Base-by-base conservation (phyloP, 2,329 filamentous ascomycete genomes). In the Hypoxylon sp. region DNA sequence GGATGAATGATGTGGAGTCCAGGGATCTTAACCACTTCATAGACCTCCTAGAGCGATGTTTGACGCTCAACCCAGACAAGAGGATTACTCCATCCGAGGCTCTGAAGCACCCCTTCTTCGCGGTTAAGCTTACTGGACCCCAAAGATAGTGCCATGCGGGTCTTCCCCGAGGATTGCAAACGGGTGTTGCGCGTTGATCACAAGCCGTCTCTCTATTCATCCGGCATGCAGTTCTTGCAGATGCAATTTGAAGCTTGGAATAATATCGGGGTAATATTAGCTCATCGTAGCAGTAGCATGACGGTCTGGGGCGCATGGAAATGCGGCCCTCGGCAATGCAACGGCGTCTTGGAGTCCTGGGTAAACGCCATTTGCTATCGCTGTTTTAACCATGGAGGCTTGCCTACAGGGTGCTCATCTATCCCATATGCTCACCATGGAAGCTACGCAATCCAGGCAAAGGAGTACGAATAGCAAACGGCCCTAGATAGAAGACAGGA, bases 11-110 rank as follows among this genome's bases (percentile, higher is more conserved):
- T 67, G 82, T 83, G 8, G 93, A 96, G 77, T 82, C 87, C 39
- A 91, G 90, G 77, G 93, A 97, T 73, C 81, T 97, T 67, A 90
- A 91, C 63, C 84, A 91, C 56, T 97, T 99, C 78, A 85, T 93
- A 71, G 94, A 98, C 78, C 81, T 99, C 51, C 81, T 99, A 61
- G 94, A 97, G 75, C 90, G 91, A 59, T 98, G 94, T 76, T 83
- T 99, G 69, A 89, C 90, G 63, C 85, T 98, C 69, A 97, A 98
- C 75, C 93, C 95, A 0, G 94, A 97, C 77, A 97, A 96, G 83
- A 88, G 96, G 68, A 92, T 96, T 74, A 95, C 92, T 48, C 92
- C 96, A 0, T 83, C 86, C 12, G 94, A 98, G 74, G 96, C 96
- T 51, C 82, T 98, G 73, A 90, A 89, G 75, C 95, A 98, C 82